Evolutionary conservation across 495 filamentous ascomycete species (phyloP).

Genomic region (Podospora australis): DNA sequence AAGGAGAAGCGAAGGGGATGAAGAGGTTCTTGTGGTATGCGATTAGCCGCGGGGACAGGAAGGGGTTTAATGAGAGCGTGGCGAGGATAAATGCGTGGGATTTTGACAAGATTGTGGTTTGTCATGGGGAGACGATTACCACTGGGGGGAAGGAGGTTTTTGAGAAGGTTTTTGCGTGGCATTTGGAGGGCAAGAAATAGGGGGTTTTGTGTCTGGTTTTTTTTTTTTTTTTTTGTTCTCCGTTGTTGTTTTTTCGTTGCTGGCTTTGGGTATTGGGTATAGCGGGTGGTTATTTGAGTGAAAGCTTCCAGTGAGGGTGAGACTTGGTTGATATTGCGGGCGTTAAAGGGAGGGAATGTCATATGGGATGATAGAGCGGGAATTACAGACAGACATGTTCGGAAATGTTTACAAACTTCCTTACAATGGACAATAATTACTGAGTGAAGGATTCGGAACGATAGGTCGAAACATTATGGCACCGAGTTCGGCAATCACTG

Average conservation of each 20-base stretch:
- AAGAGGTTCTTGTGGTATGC: constrained; percentile 80
- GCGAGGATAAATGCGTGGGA: constrained; percentile 71
- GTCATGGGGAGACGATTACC: constrained; percentile 89
- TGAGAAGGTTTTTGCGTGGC: constrained; percentile 78
- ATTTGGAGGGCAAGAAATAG: constrained; percentile 46
- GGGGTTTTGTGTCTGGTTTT: constrained; percentile 1
- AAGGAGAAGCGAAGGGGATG: constrained; percentile 61
- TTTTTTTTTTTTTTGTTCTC: background rate
- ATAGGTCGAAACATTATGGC: no score
- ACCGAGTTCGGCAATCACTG: no score
- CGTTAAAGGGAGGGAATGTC: no score
- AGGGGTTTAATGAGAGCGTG: constrained; percentile 62
- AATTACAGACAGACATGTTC: no score
- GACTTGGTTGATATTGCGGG: no score
- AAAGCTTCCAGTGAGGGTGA: no score
- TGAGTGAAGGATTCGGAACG: no score
- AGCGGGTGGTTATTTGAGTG: background rate
- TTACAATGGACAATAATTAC: no score
- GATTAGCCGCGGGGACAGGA: constrained; percentile 55
- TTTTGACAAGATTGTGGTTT: constrained; percentile 81
- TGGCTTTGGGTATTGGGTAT: background rate
- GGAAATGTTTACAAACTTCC: no score
- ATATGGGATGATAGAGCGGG: no score
- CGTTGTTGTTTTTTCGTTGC: background rate
- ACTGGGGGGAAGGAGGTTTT: constrained; percentile 70